These are phyloP conservation scores for Geotrichum citri-aurantii DNA, from an alignment of 1,139 yeast genomes.

Conservation along the genomic window DNA sequence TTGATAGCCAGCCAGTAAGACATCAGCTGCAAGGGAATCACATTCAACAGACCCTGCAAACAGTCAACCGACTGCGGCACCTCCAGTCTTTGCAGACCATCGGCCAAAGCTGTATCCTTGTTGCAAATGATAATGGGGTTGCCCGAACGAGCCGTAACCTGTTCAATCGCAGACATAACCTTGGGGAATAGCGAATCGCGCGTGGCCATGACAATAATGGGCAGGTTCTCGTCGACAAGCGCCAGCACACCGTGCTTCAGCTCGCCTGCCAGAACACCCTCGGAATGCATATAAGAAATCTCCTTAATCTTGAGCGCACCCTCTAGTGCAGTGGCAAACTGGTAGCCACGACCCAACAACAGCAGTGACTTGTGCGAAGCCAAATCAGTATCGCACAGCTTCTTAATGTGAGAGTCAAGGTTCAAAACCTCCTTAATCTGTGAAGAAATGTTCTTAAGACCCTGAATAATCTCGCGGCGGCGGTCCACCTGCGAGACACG, in stretches of 20 bases:
- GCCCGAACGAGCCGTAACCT: slow-evolving; percentile 95
- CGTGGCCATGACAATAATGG: slow-evolving; percentile 95
- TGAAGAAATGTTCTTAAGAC: slow-evolving; percentile 74
- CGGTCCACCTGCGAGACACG: slow-evolving; percentile 70
- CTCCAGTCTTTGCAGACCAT: slow-evolving; percentile 52
- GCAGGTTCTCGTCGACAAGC: slow-evolving; percentile 86
- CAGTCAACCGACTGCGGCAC: slow-evolving; percentile 97
- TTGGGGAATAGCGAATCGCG: slow-evolving; percentile 95
- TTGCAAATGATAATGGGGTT: slow-evolving; percentile 92
- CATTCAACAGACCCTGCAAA: slow-evolving; percentile 91
- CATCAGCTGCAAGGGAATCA: slow-evolving; percentile 91
- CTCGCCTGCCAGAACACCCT: slow-evolving; percentile 98
- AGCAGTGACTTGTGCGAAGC: slow-evolving; percentile 80
- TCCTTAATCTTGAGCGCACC: slow-evolving; percentile 98
- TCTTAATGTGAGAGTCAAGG: slow-evolving; percentile 68
- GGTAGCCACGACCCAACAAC: slow-evolving; percentile 95
- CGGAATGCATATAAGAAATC: slow-evolving; percentile 97
- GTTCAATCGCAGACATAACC: slow-evolving; percentile 92
- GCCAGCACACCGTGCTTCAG: slow-evolving; percentile 98
- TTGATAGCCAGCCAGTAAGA: slow-evolving; percentile 96
- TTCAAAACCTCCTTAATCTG: slow-evolving; percentile 75
- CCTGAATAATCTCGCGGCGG: slow-evolving; percentile 80
- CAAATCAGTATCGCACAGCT: slow-evolving; percentile 65
- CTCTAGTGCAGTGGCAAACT: slow-evolving; percentile 94
- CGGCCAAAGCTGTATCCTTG: slow-evolving; percentile 62